These are phyloP conservation scores for Penicillium daleae DNA, from an alignment of 495 filamentous ascomycete species.

Conservation along the genomic window DNA sequence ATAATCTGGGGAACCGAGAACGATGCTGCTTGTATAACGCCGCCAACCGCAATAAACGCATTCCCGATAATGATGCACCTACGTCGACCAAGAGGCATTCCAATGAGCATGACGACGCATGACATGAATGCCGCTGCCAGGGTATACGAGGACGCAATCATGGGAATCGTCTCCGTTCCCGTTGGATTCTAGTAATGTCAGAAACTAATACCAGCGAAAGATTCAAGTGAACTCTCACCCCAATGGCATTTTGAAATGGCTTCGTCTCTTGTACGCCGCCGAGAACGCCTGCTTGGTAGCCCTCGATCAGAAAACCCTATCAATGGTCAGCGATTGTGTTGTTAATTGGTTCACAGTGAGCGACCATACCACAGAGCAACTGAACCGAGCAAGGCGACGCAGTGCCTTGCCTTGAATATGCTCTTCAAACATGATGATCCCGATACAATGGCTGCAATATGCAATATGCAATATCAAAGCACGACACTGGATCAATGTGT, in stretches of 20 bases:
- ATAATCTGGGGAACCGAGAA: constrained; percentile 29
- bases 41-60: constrained; percentile 25
- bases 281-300: constrained; percentile 46
- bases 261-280: constrained; percentile 37
- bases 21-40: constrained; percentile 21
- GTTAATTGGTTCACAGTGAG: not conserved
- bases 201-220: not conserved
- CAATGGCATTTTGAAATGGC: constrained; percentile 38
- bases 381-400: constrained; percentile 10
- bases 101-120: constrained; percentile 18
- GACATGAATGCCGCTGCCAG: constrained; percentile 41
- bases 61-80: constrained; percentile 38
- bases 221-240: not conserved
- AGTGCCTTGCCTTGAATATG: constrained; percentile 9
- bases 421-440: constrained; percentile 11
- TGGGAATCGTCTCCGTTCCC: constrained; percentile 36
- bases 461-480: no score
- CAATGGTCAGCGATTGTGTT: not conserved
- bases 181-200: constrained; percentile 28
- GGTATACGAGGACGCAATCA: constrained; percentile 37
- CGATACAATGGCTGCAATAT: not conserved
- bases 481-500: not conserved
- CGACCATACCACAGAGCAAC: constrained; percentile 3
- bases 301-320: constrained; percentile 16
- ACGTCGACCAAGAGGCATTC: constrained; percentile 28